Base-by-base conservation (phyloP, 352 stramenopile species). In the Phytophthora ohioensis region DNA sequence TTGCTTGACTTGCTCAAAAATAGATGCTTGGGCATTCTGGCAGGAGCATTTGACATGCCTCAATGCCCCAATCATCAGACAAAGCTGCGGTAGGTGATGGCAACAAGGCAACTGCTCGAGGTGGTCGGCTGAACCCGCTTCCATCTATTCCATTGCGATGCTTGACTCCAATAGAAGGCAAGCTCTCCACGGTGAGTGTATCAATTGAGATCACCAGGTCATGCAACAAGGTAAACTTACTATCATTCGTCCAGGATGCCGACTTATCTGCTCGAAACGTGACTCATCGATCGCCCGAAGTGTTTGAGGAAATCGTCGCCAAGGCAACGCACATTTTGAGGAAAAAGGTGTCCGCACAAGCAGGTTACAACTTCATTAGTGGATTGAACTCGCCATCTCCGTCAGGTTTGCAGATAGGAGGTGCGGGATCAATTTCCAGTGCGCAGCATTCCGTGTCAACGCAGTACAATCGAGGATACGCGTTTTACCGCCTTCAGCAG, bases 381-480 rank as follows among this genome's bases (percentile, higher is more conserved):
- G 41, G 57, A 8, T 60, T 63, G 38, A 57, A 35, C 21, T 62
- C 13, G 21, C 21, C 21, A 27, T 27, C 21, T 27, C 21, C 57
- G 9, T 46, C 34, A 39, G 36, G 4, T 21, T 53, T 46, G 15
- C 39, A 52, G 30, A 57, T 66, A 10, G 61, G 54, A 35, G 30
- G 34, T 5, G 57, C 56, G 34, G 57, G 62, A 11, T 72, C 68
- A 3, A 3, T 61, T 12, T 76, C 64, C 39, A 83, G 80, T 46
- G 79, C 71, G 21, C 77, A 75, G 13, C 70, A 73, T 10, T 73
- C 80, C 11, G 65, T 87, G 4, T 67, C 73, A 5, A 83, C 72
- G 3, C 69, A 82, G 34, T 81, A 83, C 52, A 75, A 79, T n/a
- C 79, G 85, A 53, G 85, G 80, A 6, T 93, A 90, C 56, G 81